These are phyloP conservation scores for Aspergillus costaricaensis DNA, from an alignment of 2,329 filamentous ascomycete genomes.

Conservation along the genomic window DNA sequence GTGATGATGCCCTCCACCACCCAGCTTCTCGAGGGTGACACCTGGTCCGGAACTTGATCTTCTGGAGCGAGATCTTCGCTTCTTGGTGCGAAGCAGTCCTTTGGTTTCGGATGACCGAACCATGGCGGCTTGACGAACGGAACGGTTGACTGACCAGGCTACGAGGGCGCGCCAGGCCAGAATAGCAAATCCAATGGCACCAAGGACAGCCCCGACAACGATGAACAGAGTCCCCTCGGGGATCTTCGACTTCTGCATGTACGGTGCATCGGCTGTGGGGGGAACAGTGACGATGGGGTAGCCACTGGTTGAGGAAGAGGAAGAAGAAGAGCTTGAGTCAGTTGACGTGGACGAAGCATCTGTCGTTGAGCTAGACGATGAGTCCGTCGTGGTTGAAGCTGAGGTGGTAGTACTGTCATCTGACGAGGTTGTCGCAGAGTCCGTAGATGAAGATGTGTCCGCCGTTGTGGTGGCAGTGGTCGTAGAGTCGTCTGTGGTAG, in stretches of 20 bases:
- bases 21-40: slow-evolving; percentile 58
- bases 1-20: slow-evolving; percentile 20
- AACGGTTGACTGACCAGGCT: slow-evolving; percentile 87
- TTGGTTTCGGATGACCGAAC: slow-evolving; percentile 74
- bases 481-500: background rate
- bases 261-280: slow-evolving; percentile 80
- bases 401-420: slow-evolving; percentile 18
- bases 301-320: slow-evolving; percentile 35
- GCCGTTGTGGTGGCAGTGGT: slow-evolving; percentile 14
- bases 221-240: slow-evolving; percentile 98
- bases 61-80: slow-evolving; percentile 36
- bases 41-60: slow-evolving; percentile 30
- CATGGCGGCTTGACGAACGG: slow-evolving; percentile 81
- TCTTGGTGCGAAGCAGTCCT: slow-evolving; percentile 55
- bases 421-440: slow-evolving; percentile 23
- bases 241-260: slow-evolving; percentile 81
- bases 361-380: slow-evolving; percentile 28
- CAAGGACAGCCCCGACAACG: slow-evolving; percentile 83
- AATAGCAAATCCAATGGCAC: slow-evolving; percentile 77
- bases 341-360: slow-evolving; percentile 27
- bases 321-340: slow-evolving; percentile 22
- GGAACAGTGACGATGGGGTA: slow-evolving; percentile 77
- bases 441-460: slow-evolving; percentile 19
- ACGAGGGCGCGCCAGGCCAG: slow-evolving; percentile 86
- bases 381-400: slow-evolving; percentile 24